These are phyloP conservation scores for Pseudonectria buxi DNA, from an alignment of 2,329 filamentous ascomycete genomes.

Conservation along the genomic window DNA sequence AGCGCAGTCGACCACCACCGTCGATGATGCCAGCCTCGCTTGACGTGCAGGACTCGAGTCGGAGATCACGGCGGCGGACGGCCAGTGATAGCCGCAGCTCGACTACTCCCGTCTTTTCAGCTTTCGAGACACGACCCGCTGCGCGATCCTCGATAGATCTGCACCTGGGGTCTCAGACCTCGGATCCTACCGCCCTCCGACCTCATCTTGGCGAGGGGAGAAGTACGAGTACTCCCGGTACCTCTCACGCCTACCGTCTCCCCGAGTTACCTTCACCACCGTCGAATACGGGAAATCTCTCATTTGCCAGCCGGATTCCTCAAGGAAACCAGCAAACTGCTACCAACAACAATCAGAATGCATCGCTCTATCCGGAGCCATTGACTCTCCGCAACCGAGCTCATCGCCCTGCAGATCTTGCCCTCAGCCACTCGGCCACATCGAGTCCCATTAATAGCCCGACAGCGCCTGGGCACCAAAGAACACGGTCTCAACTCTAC, in stretches of 20 bases:
- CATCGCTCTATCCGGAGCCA: constrained; percentile 15
- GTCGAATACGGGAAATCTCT: constrained; percentile 19
- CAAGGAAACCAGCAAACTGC: constrained; percentile 17
- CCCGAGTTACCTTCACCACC: constrained; percentile 14
- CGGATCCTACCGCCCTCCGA: constrained; percentile 31
- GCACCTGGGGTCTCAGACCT: constrained; percentile 33
- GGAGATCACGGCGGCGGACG: constrained; percentile 39
- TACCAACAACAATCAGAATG: constrained; percentile 3
- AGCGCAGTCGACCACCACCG: constrained; percentile 45
- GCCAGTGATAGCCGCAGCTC: constrained; percentile 50
- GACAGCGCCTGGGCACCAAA: constrained; percentile 30
- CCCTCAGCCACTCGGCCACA: constrained; percentile 29
- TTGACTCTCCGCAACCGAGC: constrained; percentile 17
- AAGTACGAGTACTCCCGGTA: constrained; percentile 33
- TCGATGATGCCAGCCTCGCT: constrained; percentile 21
- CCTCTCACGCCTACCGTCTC: constrained; percentile 18
- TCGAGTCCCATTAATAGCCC: constrained; percentile 28
- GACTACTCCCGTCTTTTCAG: constrained; percentile 40
- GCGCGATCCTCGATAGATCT: constrained; percentile 63
- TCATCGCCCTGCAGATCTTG: constrained; percentile 34
- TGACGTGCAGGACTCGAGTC: constrained; percentile 24
- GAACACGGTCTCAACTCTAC: constrained; percentile 45
- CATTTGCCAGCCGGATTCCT: constrained; percentile 32
- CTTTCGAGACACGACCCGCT: constrained; percentile 41
- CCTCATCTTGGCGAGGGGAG: constrained; percentile 36